A percentile compares a stretch with the other conserved stretches of the same genome.
phyloP scores from a whole-genome alignment of 306 rosid genomes.

The Bauhinia variegata region DNA sequence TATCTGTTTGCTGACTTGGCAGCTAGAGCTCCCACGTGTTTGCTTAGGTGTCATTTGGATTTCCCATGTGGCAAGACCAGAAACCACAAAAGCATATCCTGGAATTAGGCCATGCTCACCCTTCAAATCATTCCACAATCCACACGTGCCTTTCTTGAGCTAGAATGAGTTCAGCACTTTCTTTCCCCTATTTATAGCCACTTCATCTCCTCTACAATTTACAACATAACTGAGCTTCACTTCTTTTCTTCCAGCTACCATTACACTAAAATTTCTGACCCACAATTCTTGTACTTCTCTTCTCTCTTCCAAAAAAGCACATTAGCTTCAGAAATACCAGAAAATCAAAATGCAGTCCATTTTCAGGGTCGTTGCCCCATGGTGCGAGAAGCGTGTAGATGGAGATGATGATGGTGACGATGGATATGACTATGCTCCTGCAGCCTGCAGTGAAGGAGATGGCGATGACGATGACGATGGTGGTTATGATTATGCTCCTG shows the following conservation, averaged over 20 bases:
- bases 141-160: slow-evolving; percentile 37
- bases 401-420: not conserved
- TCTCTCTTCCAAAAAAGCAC: not conserved
- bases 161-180: not conserved
- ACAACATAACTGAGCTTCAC: slow-evolving; percentile 22
- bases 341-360: not conserved
- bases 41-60: slow-evolving; percentile 21
- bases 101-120: slow-evolving; percentile 14
- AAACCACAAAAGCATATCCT: not conserved
- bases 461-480: not conserved
- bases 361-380: not conserved
- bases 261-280: too few relatives aligned
- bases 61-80: slow-evolving; percentile 29
- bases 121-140: slow-evolving; percentile 36
- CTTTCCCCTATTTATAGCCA: slow-evolving; percentile 20
- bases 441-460: not conserved
- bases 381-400: not conserved
- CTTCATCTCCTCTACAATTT: not conserved
- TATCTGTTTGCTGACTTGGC: not conserved
- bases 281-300: not conserved
- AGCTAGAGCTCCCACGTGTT: slow-evolving; percentile 19
- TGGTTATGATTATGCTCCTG: not conserved
- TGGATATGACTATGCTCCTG: too few relatives aligned
- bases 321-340: not conserved
- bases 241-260: not conserved